Conservation (phyloP, 352 stramenopile genomes). For the Thalassiosira livingstoniorum region DNA sequence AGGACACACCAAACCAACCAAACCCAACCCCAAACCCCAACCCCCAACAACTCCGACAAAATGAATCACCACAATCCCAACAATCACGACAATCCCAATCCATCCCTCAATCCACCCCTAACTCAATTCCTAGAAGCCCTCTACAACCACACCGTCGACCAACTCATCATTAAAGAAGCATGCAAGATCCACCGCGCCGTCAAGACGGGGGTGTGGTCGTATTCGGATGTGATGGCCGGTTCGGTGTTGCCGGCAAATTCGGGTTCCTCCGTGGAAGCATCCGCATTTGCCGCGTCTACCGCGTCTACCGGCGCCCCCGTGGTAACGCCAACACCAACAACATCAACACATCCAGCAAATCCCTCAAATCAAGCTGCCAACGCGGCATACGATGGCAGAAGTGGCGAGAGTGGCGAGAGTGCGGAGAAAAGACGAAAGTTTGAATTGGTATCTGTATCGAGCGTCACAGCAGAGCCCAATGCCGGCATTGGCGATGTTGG, state of each 20-base stretch:
- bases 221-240: conserved; percentile 9
- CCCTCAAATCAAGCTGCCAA: too few relatives aligned
- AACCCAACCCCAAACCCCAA: too few relatives aligned
- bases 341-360: too few relatives aligned
- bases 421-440: too few relatives aligned
- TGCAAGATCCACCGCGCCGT: not conserved
- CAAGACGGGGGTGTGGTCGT: conserved; percentile 5
- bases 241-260: not conserved
- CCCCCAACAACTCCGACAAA: not conserved
- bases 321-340: too few relatives aligned
- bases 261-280: not conserved
- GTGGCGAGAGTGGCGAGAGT: too few relatives aligned
- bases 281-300: not conserved
- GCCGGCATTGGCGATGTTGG: not conserved
- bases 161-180: conserved; percentile 3
- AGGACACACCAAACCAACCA: too few relatives aligned
- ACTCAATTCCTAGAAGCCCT: not conserved
- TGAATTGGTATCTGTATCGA: not conserved
- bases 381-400: too few relatives aligned
- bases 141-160: not conserved
- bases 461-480: not conserved
- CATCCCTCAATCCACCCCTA: not conserved
- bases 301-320: not conserved
- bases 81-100: not conserved
- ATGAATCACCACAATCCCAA: not conserved